Percentiles rank a stretch among this genome's conserved stretches.
phyloP scores from a whole-genome alignment of 2,329 filamentous ascomycete species.

The Parafenestella ontariensis region DNA sequence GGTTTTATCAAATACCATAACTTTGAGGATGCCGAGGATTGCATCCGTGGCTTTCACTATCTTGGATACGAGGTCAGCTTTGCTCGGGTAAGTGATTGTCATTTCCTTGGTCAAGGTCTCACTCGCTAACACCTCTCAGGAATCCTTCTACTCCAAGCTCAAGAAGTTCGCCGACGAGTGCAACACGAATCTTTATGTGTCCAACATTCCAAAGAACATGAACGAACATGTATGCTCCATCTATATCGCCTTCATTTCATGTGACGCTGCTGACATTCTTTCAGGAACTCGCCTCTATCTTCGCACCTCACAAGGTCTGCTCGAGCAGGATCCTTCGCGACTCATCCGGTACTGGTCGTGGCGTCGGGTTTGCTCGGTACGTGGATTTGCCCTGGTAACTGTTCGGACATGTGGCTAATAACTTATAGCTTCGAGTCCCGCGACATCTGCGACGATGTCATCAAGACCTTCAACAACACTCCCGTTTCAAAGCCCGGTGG shows the following conservation, averaged over 20 bases:
- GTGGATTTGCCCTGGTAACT: conserved; percentile 28
- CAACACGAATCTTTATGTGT: conserved; percentile 97
- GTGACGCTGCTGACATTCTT: conserved; percentile 18
- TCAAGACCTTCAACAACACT: conserved; percentile 81
- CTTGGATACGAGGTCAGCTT: conserved; percentile 98
- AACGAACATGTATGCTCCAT: conserved; percentile 77
- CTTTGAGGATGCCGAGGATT: conserved; percentile 88
- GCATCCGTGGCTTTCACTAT: conserved; percentile 93
- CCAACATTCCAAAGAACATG: conserved; percentile 90
- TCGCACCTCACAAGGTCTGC: conserved; percentile 80
- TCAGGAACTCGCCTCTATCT: conserved; percentile 79
- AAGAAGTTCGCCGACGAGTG: conserved; percentile 90
- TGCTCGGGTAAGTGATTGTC: conserved; percentile 71
- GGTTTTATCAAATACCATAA: conserved; percentile 96
- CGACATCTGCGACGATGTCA: conserved; percentile 88
- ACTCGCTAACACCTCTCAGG: conserved; percentile 49
- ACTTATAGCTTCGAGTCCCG: conserved; percentile 81
- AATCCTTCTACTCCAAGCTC: conserved; percentile 97
- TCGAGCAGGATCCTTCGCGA: conserved; percentile 96
- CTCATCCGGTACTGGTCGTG: conserved; percentile 88
- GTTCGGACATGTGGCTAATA: conserved; percentile 1
- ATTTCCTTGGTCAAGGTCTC: background rate
- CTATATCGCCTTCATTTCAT: background rate
- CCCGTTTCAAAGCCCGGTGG: conserved; percentile 64
- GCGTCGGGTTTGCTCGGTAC: conserved; percentile 96